A percentile compares a stretch with the other conserved stretches of the same genome.
Conservation (phyloP, 1,284 basidiomycete species). For the Cutaneotrichosporon cyanovorans region DNA sequence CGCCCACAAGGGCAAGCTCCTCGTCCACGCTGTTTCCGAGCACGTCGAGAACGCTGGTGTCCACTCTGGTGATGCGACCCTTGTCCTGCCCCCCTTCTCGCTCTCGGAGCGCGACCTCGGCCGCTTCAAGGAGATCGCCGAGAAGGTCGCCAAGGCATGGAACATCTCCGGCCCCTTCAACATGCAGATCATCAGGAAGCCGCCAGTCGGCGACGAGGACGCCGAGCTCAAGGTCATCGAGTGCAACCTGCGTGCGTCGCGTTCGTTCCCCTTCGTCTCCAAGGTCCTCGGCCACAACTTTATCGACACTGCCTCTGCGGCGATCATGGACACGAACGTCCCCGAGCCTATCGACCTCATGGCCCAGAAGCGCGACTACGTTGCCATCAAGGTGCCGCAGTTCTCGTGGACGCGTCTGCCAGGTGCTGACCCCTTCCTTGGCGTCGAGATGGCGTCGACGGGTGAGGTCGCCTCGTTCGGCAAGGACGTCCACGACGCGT, state of each 20-base stretch:
- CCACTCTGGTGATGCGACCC: slow-evolving; percentile 96
- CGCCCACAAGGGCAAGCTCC: slow-evolving; percentile 85
- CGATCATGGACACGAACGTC: slow-evolving; percentile 77
- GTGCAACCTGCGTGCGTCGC: slow-evolving; percentile 94
- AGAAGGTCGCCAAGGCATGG: slow-evolving; percentile 91
- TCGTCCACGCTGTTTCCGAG: slow-evolving; percentile 93
- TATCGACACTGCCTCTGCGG: slow-evolving; percentile 87
- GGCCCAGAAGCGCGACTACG: slow-evolving; percentile 83
- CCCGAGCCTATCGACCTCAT: slow-evolving; percentile 92
- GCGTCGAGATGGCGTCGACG: slow-evolving; percentile 98
- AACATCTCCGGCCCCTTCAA: slow-evolving; percentile 98
- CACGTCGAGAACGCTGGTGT: slow-evolving; percentile 99
- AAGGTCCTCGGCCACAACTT: slow-evolving; percentile 97
- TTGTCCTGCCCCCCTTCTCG: slow-evolving; percentile 94
- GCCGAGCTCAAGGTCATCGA: slow-evolving; percentile 91
- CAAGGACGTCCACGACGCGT: slow-evolving; percentile 87
- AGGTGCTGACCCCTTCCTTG: slow-evolving; percentile 87
- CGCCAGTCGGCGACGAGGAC: slow-evolving; percentile 52
- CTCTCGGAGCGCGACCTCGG: slow-evolving; percentile 67
- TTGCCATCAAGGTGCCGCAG: slow-evolving; percentile 94
- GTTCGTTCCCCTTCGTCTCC: slow-evolving; percentile 98
- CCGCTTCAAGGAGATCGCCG: slow-evolving; percentile 80
- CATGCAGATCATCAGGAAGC: slow-evolving; percentile 97
- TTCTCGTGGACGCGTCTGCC: slow-evolving; percentile 95
- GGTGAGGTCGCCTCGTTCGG: slow-evolving; percentile 99